phyloP scores from a whole-genome alignment of 352 stramenopile species.

The Phytophthora sojae region DNA sequence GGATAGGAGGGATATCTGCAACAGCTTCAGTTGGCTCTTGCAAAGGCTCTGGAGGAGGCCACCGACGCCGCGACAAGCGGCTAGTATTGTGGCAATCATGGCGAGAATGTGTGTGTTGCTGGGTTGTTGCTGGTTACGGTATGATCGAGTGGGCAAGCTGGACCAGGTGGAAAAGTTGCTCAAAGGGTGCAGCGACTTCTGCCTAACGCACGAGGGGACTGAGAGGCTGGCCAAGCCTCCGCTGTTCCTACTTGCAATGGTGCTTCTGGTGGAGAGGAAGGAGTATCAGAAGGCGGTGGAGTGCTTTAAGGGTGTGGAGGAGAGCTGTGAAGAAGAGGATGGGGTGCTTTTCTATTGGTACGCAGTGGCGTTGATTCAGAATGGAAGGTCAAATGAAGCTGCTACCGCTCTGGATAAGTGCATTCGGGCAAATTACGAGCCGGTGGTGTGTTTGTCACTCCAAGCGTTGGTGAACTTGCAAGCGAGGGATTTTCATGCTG shows the following conservation, averaged over 20 bases:
- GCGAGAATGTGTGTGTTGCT: slow-evolving; percentile 39
- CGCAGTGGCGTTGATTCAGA: slow-evolving; percentile 53
- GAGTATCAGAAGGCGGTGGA: slow-evolving; percentile 38
- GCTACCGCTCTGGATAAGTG: slow-evolving; percentile 47
- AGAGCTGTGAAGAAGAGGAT: not conserved
- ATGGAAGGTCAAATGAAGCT: slow-evolving; percentile 21
- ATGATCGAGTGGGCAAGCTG: slow-evolving; percentile 30
- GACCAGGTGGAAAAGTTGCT: slow-evolving; percentile 38
- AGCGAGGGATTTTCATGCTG: slow-evolving; percentile 45
- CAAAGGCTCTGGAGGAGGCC: slow-evolving; percentile 7
- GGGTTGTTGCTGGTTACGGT: slow-evolving; percentile 42
- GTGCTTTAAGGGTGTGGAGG: slow-evolving; percentile 38
- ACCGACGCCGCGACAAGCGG: not conserved
- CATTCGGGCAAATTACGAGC: slow-evolving; percentile 57
- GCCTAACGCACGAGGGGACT: slow-evolving; percentile 7
- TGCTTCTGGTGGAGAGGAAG: slow-evolving; percentile 35
- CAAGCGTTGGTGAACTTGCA: slow-evolving; percentile 54
- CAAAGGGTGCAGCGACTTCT: slow-evolving; percentile 20
- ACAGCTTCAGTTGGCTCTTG: slow-evolving; percentile 30
- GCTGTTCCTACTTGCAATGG: slow-evolving; percentile 56
- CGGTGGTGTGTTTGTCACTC: slow-evolving; percentile 59
- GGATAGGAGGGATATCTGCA: slow-evolving; percentile 26
- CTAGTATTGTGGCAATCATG: slow-evolving; percentile 14
- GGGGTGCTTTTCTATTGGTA: slow-evolving; percentile 66
- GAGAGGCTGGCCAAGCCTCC: slow-evolving; percentile 32